A percentile compares a stretch with the other conserved stretches of the same genome.
Conservation (phyloP, 129 eudicot genomes). For the Flaveria sonorensis region DNA sequence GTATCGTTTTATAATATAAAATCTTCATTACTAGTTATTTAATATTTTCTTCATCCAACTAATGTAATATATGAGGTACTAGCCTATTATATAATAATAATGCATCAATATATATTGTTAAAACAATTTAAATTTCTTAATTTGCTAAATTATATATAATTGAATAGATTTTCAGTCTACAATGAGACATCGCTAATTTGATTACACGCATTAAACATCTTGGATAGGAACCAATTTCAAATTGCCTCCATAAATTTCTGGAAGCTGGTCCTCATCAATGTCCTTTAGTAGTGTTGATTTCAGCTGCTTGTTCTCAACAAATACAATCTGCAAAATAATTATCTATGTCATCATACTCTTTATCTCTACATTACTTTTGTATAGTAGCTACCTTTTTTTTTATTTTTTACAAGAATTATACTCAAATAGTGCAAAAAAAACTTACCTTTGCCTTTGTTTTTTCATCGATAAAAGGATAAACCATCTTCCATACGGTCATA, state of each 20-base stretch:
- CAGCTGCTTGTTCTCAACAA: conserved; percentile 74
- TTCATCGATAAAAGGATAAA: conserved; percentile 85
- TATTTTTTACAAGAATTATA: neutral
- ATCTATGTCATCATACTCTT: neutral
- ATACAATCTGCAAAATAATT: conserved; percentile 58
- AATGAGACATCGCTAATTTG: neutral
- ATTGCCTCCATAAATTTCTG: conserved; percentile 77
- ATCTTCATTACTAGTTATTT: no score
- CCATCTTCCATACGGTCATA: conserved; percentile 84
- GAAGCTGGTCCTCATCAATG: conserved; percentile 85
- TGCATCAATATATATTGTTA: no score
- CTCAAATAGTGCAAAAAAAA: neutral
- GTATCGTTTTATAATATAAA: no score
- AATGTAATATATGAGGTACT: no score
- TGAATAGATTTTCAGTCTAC: neutral
- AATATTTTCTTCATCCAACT: no score
- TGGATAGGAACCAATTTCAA: conserved; percentile 58
- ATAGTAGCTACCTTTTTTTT: neutral
- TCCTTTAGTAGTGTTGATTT: conserved; percentile 65
- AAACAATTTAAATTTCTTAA: neutral
- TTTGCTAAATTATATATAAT: conserved; percentile 7
- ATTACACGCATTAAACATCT: conserved; percentile 18
- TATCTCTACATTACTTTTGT: neutral
- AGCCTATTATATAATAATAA: no score
- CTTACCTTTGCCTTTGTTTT: conserved; percentile 80